phyloP scores from a whole-genome alignment of 1,139 yeast genomes.

The Neolecta irregularis region DNA sequence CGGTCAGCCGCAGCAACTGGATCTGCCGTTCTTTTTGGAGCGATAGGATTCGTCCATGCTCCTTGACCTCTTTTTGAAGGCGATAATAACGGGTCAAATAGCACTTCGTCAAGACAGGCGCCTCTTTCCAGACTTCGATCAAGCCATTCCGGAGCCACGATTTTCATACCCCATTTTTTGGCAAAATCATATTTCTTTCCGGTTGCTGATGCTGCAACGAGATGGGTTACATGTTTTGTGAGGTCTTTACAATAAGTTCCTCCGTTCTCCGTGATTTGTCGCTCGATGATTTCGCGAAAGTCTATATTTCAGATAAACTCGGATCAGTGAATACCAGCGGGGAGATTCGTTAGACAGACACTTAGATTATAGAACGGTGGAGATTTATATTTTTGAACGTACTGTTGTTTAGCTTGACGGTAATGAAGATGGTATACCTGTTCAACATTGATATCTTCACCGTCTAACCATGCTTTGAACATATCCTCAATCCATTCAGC shows the following conservation, averaged over 20 bases:
- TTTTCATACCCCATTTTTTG: constrained; percentile 48
- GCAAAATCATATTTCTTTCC: constrained; percentile 57
- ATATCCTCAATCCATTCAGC: constrained; percentile 34
- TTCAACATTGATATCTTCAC: constrained; percentile 28
- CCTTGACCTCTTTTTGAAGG: constrained; percentile 1
- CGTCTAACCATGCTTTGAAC: constrained; percentile 40
- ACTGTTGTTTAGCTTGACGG: constrained; percentile 11
- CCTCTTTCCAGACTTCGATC: constrained; percentile 11
- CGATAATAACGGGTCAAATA: background rate
- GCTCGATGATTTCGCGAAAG: constrained; percentile 26
- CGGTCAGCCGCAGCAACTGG: background rate
- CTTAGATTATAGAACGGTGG: constrained; percentile 35
- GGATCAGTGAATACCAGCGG: too few species aligned
- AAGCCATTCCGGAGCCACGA: constrained; percentile 65
- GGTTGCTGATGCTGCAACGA: constrained; percentile 36
- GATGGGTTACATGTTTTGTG: constrained; percentile 35
- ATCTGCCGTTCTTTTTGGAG: background rate
- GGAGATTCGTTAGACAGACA: constrained; percentile 41
- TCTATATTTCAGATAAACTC: too few species aligned
- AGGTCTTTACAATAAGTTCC: constrained; percentile 47
- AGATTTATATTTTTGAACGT: constrained; percentile 21
- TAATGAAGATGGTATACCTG: background rate
- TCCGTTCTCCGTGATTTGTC: constrained; percentile 36
- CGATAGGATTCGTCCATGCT: constrained; percentile 1
- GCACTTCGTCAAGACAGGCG: constrained; percentile 11